A percentile compares a stretch with the other conserved stretches of the same genome.
These are phyloP conservation scores for Laguncularia racemosa DNA, from an alignment of 345 rosid species.

Conservation along the genomic window DNA sequence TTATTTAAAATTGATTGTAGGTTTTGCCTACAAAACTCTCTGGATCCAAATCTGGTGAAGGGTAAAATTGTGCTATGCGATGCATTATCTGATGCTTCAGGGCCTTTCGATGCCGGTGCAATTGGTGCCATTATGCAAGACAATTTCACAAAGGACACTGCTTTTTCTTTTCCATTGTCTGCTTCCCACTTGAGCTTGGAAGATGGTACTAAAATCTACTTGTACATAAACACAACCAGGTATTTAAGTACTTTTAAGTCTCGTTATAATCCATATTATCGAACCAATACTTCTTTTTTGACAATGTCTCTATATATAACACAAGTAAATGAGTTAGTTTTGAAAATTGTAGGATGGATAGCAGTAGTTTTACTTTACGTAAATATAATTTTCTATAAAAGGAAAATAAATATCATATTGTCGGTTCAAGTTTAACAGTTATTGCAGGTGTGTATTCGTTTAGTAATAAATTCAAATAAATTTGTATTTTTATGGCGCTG, in stretches of 20 bases:
- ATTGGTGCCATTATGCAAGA: constrained; percentile 18
- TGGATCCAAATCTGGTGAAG: constrained; percentile 21
- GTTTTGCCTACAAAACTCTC: constrained; percentile 7
- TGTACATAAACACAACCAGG: constrained; percentile 22
- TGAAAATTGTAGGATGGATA: no score
- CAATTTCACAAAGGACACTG: constrained; percentile 4
- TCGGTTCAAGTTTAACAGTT: no score
- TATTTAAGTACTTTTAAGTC: not conserved
- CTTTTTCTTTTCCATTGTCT: constrained; percentile 18
- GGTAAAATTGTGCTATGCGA: constrained; percentile 36
- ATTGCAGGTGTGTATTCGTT: no score
- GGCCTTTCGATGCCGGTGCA: constrained; percentile 16
- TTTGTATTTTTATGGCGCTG: no score
- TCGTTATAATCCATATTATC: not conserved
- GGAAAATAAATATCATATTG: no score
- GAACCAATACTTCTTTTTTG: not conserved
- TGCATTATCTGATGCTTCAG: not conserved
- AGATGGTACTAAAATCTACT: constrained; percentile 8
- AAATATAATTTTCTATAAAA: no score
- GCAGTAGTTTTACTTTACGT: no score
- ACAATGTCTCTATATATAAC: not conserved
- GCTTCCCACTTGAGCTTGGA: constrained; percentile 8
- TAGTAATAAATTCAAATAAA: no score
- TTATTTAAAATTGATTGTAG: constrained; percentile 1
- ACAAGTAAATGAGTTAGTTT: no score